These are phyloP conservation scores for Ganoderma meredithae DNA, from an alignment of 1,284 basidiomycete genomes.

Conservation along the genomic window DNA sequence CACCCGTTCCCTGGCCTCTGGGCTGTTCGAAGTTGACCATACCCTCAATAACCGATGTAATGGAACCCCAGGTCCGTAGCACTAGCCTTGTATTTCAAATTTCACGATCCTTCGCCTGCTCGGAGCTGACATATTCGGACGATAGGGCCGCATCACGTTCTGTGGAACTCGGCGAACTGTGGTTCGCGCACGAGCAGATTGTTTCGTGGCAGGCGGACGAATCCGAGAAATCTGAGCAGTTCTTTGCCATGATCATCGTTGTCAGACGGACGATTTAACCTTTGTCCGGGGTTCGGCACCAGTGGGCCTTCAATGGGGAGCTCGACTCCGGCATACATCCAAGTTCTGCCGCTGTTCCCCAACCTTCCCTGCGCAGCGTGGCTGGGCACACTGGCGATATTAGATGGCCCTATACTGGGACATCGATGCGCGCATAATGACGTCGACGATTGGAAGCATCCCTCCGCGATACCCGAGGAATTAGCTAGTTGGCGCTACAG, in stretches of 20 bases:
- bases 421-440: not conserved
- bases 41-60: not conserved
- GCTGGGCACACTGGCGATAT: not conserved
- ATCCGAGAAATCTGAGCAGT: not conserved
- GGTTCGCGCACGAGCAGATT: not conserved
- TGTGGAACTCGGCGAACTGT: not conserved
- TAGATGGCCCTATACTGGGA: not conserved
- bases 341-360: not conserved
- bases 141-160: not conserved
- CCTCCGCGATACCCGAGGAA: not conserved
- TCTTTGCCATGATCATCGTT: not conserved
- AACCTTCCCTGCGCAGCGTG: not conserved
- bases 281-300: not conserved
- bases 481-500: not conserved
- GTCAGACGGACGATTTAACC: not conserved
- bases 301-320: not conserved
- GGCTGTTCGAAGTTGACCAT: not conserved
- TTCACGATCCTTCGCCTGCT: not conserved
- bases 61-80: not conserved
- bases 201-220: too few relatives aligned
- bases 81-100: too few relatives aligned
- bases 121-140: not conserved
- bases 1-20: not conserved
- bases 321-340: not conserved
- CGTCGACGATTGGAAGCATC: not conserved